Evolutionary conservation across 140 eudicot genomes (phyloP).

Genomic region (Anethum foeniculum): DNA sequence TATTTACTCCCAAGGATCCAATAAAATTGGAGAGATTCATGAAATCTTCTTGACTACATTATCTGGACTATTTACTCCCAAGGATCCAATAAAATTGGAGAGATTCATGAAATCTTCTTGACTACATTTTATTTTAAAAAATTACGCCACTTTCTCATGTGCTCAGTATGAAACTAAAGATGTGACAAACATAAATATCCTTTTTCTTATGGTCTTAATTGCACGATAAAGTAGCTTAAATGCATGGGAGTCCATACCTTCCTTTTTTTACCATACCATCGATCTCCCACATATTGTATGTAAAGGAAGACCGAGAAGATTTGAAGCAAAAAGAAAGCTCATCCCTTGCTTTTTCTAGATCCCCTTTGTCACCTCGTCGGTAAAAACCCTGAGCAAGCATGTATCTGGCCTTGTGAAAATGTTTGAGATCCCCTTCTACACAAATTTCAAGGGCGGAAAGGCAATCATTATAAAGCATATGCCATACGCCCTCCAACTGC

Average conservation of each 20-base stretch:
- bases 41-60: background rate
- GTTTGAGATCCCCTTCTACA: slow-evolving; percentile 96
- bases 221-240: background rate
- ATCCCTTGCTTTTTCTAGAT: slow-evolving; percentile 82
- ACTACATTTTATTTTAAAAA: background rate
- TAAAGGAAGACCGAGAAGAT: slow-evolving; percentile 92
- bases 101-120: background rate
- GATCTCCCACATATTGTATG: slow-evolving; percentile 98
- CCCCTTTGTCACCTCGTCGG: slow-evolving; percentile 58
- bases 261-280: slow-evolving; percentile 91
- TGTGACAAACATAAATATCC: background rate
- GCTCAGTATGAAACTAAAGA: background rate
- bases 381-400: slow-evolving; percentile 96
- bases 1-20: background rate
- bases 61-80: background rate
- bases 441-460: slow-evolving; percentile 80
- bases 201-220: background rate
- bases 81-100: background rate
- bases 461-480: slow-evolving; percentile 74
- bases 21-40: background rate
- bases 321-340: slow-evolving; percentile 94
- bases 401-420: slow-evolving; percentile 93
- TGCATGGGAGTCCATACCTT: slow-evolving; percentile 48
- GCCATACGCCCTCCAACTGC: slow-evolving; percentile 49
- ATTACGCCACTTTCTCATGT: background rate